Evolutionary conservation across 2,329 filamentous ascomycete genomes (phyloP), one percentile per base, ranked within the genome.

Genomic region (Sporothrix globosa): DNA sequence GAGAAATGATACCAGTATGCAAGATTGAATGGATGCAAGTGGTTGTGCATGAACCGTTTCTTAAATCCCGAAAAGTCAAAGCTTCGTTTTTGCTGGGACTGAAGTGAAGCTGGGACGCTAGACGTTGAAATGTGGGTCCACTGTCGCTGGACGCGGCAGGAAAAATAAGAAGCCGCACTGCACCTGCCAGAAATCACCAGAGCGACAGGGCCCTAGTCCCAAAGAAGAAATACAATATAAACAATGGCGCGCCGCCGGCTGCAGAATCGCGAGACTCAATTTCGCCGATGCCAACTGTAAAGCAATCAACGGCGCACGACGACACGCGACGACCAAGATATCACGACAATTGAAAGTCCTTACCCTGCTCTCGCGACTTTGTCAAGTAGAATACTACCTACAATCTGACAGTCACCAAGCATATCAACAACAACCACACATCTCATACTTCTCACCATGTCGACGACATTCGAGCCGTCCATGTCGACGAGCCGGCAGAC

Each of bases 381-480:
- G 4, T 13, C 56, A 39, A 46, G 24, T 24, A n/a, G 52, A 67
- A 30, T 44, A 7, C 46, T 3, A 41, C 11, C 9, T 17, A 34
- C 11, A n/a, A 13, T 39, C 63, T 69, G 60, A 30, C 53, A 30
- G 44, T 14, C n/a, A 2, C 48, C 46, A 70, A 17, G 17, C 11
- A 44, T 13, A 17, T 13, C 50, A 6, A 34, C 17, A 1, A 53
- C 58, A 13, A 34, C 39, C 41, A 1, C 9, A 9, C 17, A 30
- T 14, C 19, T n/a, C 21, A 5, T 21, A 14, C 30, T 14, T 2
- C n/a, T 2, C 34, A 68, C 27, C 11, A 90, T 90, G 84, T 79
- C 85, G 41, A 86, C 85, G 46, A 82, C 86, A 73, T 93, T 93
- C 75, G 90, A 92, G 75, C 85, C 89, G 10, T 90, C 90, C 1